phyloP scores from a whole-genome alignment of 768 basidiomycete species.

The Crepidotus variabilis region DNA sequence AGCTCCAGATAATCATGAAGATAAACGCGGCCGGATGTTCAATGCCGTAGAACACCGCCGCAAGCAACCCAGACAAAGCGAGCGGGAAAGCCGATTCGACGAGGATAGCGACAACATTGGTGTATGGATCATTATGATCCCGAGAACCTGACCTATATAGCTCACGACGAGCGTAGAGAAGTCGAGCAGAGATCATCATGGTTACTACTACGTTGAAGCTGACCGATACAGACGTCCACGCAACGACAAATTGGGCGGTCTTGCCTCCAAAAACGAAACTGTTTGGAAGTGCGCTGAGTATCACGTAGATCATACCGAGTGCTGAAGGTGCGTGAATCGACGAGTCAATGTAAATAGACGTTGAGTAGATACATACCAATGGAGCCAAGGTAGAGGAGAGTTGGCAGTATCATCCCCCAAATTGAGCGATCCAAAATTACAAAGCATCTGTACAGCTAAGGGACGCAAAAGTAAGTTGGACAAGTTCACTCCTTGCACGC shows the following conservation, averaged over 20 bases:
- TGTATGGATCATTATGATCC: constrained; percentile 11
- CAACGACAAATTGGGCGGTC: neutral
- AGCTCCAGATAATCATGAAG: neutral
- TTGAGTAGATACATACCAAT: neutral
- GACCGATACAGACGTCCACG: neutral
- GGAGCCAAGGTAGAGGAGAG: neutral
- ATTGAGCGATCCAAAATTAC: neutral
- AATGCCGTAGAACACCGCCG: neutral
- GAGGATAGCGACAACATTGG: constrained; percentile 13
- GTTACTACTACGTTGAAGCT: constrained; percentile 12
- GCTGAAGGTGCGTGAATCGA: neutral
- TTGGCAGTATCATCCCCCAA: neutral
- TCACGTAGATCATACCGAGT: neutral
- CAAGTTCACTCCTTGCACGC: neutral
- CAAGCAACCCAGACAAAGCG: constrained; percentile 1
- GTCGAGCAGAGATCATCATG: constrained; percentile 14
- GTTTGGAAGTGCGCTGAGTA: neutral
- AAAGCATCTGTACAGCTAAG: neutral
- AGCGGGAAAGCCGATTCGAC: constrained; percentile 15
- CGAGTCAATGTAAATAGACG: neutral
- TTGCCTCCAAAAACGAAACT: neutral
- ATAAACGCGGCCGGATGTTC: neutral
- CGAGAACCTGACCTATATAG: constrained; percentile 7
- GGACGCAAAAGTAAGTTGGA: neutral
- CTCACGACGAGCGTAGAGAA: constrained; percentile 11